Percentiles rank a stretch among this genome's conserved stretches.
Evolutionary conservation across 495 filamentous ascomycete genomes (phyloP).

Genomic region (Letharia columbiana): DNA sequence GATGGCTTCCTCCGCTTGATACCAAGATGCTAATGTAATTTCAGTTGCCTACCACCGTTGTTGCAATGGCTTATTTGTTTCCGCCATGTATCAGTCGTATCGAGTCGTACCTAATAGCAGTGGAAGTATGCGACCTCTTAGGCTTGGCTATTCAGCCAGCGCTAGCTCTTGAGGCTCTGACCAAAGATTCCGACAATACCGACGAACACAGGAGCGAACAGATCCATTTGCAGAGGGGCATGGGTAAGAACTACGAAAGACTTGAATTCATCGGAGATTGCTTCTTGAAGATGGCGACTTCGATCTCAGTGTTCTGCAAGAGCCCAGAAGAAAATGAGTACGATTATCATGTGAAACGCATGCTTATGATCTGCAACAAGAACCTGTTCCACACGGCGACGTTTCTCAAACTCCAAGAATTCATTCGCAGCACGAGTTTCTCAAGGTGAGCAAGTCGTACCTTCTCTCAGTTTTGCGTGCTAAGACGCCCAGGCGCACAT

Average conservation of each 20-base stretch:
- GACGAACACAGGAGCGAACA: slow-evolving; percentile 65
- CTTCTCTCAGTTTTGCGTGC: background rate
- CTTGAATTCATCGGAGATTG: slow-evolving; percentile 91
- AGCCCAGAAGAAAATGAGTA: slow-evolving; percentile 76
- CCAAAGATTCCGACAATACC: slow-evolving; percentile 88
- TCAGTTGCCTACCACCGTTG: slow-evolving; percentile 56
- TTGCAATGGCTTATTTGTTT: slow-evolving; percentile 61
- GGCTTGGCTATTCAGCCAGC: slow-evolving; percentile 52
- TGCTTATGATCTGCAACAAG: slow-evolving; percentile 86
- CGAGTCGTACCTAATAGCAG: slow-evolving; percentile 71
- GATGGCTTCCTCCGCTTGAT: background rate
- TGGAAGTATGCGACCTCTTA: slow-evolving; percentile 58
- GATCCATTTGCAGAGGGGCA: slow-evolving; percentile 72
- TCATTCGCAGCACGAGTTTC: slow-evolving; percentile 74
- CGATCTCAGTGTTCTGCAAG: slow-evolving; percentile 68
- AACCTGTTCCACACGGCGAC: slow-evolving; percentile 74
- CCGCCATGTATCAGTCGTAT: slow-evolving; percentile 78
- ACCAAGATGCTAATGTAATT: slow-evolving; percentile 22
- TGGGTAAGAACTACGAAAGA: slow-evolving; percentile 95
- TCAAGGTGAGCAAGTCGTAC: slow-evolving; percentile 44
- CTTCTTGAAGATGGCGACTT: slow-evolving; percentile 93
- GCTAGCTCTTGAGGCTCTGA: slow-evolving; percentile 80
- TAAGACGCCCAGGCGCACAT: slow-evolving; percentile 43
- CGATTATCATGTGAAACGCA: slow-evolving; percentile 81
- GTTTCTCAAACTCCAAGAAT: slow-evolving; percentile 60